Base-by-base conservation (phyloP, 2,329 filamentous ascomycete genomes). In the Albophoma yamanashiensis region DNA sequence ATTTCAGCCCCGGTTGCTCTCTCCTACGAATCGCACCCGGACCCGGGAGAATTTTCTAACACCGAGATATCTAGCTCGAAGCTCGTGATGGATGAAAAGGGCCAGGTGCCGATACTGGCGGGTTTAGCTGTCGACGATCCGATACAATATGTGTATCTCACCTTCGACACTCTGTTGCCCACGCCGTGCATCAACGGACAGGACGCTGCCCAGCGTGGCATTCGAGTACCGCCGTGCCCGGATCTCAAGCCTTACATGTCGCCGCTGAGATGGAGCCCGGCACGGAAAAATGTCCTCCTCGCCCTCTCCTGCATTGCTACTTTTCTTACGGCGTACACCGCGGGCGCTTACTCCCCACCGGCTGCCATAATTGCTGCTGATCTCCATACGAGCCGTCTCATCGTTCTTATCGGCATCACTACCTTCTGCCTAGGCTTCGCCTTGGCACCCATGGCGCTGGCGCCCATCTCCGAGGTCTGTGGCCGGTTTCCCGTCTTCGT, bases 401-500 rank as follows among this genome's bases (percentile, higher is more conserved):
- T 85, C 1, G 82, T 86, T n/a, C 76, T 89, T 6, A 78, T 86
- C 1, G 91, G 91, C 40, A 89, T 96, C 62, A 95, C 92, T 0
- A 83, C 85, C 0, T 97, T 94, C 72, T 94, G 90, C 55, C 68
- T 81, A 40, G 92, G 92, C 4, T 96, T 96, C 65, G 91, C 82
- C 0, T 73, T 92, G 31, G 89, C 90, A 0, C 92, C 92, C 0
- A 96, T 97, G 92, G 79, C 91, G 0, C 81, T 96, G 0, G 92
- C 92, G 0, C 92, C 92, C 0, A 88, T 96, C 64, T 91, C 88
- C 0, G 92, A 97, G 74, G 88, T 95, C 70, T 91, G 94, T 73
- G 92, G 92, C 4, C 84, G 92, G 2, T 86, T 90, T 59, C 90
- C 92, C 0, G 89, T 96, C 40, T 94, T 96, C 67, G 79, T 92